phyloP scores from a whole-genome alignment of 2,329 filamentous ascomycete species.

The Claviceps digitariae region DNA sequence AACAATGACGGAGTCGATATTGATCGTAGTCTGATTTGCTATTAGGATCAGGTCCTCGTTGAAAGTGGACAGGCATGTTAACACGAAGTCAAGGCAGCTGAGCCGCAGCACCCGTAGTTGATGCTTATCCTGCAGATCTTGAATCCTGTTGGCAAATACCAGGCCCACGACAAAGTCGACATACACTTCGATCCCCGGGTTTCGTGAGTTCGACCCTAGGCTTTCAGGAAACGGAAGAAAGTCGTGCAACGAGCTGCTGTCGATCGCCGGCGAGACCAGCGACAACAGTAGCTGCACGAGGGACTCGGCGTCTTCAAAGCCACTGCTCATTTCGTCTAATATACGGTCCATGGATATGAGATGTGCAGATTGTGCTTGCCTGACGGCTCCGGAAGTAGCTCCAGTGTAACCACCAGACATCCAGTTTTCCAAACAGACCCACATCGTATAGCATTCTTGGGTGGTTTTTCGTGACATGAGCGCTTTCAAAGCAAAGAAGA shows the following conservation, averaged over 20 bases:
- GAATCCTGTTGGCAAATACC: constrained; percentile 55
- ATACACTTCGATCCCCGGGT: constrained; percentile 79
- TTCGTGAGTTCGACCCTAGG: constrained; percentile 61
- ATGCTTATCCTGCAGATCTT: constrained; percentile 49
- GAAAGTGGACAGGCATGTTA: constrained; percentile 68
- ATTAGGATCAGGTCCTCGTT: constrained; percentile 88
- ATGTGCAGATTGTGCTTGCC: constrained; percentile 20
- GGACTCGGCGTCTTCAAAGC: constrained; percentile 74
- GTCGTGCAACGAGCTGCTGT: constrained; percentile 53
- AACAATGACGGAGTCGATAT: constrained; percentile 61
- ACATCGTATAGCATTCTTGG: constrained; percentile 58
- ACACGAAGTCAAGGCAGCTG: constrained; percentile 72
- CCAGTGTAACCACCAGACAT: constrained; percentile 46
- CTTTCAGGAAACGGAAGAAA: constrained; percentile 75
- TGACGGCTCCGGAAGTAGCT: constrained; percentile 19
- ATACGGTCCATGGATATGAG: constrained; percentile 45
- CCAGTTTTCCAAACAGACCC: constrained; percentile 70
- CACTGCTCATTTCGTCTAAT: constrained; percentile 59
- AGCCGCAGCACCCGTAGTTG: constrained; percentile 64
- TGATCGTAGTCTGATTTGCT: constrained; percentile 62
- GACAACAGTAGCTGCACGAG: constrained; percentile 67
- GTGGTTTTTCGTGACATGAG: constrained; percentile 62
- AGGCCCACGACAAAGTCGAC: constrained; percentile 80
- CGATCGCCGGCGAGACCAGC: constrained; percentile 53
- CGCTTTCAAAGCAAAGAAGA: constrained; percentile 65